Evolutionary conservation across 768 basidiomycete species (phyloP), one percentile per base, ranked within the genome.

Genomic region (Porphyrellus cyaneotinctus): DNA sequence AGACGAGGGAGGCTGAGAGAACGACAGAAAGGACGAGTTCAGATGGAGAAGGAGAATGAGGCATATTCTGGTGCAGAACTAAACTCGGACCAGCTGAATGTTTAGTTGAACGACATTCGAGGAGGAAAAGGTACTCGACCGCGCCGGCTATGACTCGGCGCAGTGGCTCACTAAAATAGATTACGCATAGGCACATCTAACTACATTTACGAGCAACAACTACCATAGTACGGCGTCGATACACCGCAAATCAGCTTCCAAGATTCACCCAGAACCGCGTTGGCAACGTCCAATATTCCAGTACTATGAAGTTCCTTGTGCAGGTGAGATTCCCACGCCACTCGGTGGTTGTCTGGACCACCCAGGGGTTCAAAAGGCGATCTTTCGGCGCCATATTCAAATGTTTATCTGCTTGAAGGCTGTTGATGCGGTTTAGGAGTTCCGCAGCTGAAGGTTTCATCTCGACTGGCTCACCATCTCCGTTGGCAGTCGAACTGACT

Each of bases 1-100:
- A 58, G 41, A 66, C 68, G 42, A 73, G 60, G 8, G 70, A 56
- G 4, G 67, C 62, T 6, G 64, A 63, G 43, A 61, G 55, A 52
- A n/a, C 23, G 46, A 66, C 23, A 43, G 42, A 58, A 30, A 59
- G 30, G 33, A 30, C 31, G 20, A 60, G 15, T 14, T 39, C 20
- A 7, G 31, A 38, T 10, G 32, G 11, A 6, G 32, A 33, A 7
- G 18, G 26, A 30, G 41, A 22, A 31, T 31, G 42, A 46, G 43
- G 44, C 62, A 61, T 66, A 14, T 37, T 59, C 47, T 35, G n/a
- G n/a, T 26, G 23, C 11, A 11, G 12, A 23, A 39, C 38, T 17
- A 23, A 39, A 39, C 38, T 30, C 26, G 43, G 45, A 24, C 54
- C 44, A 45, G 45, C 45, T 24, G 33, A 39, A 43, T 11, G 36